Conservation (phyloP, 352 stramenopile genomes). For the Ophiocytium majus region DNA sequence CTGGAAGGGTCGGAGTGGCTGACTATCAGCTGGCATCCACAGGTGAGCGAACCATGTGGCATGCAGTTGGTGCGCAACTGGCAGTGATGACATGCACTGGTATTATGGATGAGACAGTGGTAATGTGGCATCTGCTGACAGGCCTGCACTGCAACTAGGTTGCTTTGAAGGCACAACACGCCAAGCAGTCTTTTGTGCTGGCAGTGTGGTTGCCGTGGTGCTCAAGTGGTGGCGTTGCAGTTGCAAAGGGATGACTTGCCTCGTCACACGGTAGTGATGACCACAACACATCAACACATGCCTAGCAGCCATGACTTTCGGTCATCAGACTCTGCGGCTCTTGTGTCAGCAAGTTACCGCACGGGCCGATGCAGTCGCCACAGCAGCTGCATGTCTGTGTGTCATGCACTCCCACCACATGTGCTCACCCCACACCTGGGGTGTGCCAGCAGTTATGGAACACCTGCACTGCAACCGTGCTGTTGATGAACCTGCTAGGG, state of each 20-base stretch:
- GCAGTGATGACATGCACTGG: neutral
- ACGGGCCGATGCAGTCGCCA: neutral
- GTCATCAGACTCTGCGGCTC: neutral
- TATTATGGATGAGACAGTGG: neutral
- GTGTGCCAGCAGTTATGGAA: neutral
- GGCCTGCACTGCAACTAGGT: neutral
- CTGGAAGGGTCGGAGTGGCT: conserved; percentile 38
- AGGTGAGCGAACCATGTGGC: neutral
- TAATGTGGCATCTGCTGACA: neutral
- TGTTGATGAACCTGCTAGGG: neutral
- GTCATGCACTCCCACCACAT: neutral
- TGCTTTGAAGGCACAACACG: neutral
- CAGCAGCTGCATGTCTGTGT: neutral
- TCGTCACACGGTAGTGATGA: too few relatives aligned
- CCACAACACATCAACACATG: too few relatives aligned
- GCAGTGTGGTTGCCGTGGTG: too few relatives aligned
- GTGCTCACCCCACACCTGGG: neutral
- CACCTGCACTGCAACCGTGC: neutral
- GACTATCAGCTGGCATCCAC: conserved; percentile 42
- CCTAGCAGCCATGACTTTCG: neutral
- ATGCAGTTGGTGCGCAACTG: neutral
- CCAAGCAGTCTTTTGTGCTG: neutral
- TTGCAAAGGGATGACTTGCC: too few relatives aligned
- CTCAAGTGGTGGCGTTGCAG: neutral
- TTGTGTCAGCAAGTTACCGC: neutral